Evolutionary conservation across 345 rosid species (phyloP), one percentile per base, ranked within the genome.

Genomic region (Camelina neglecta): DNA sequence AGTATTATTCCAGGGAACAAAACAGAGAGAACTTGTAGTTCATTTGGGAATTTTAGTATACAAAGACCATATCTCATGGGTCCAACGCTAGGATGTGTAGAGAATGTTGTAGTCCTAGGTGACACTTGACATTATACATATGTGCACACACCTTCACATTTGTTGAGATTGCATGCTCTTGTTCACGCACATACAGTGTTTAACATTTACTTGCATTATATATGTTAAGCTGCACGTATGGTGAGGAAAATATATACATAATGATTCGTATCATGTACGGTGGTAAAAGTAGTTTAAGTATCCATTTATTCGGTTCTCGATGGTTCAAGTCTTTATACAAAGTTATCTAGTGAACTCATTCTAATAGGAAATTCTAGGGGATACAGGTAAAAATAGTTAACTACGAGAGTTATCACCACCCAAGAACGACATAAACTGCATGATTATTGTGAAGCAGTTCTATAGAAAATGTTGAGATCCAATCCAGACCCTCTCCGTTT

Each of bases 401-500:
- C 15, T 13, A 62, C 20, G 31, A 51, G 67, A 51, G 31, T 60
- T 38, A 10, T 49, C 31, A 36, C 47, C 48, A 59, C 66, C 58
- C 5, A 42, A 12, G 12, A 60, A 50, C 44, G 29, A 53, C 72
- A 23, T 55, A 58, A 49, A 48, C 39, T 41, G 11, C 21, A 20
- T 75, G 63, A 54, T 69, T 26, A 54, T 54, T 69, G 20, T 42
- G 56, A 53, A 31, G 54, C 33, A 68, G 2, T 10, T 53, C 0
- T 26, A 16, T 61, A 63, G 39, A 76, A 76, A 63, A 76, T 56
- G 60, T 47, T 51, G 71, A 77, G 75, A 66, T 78, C 74, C 47
- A 82, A 77, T 51, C 77, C 71, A 54, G 79, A 74, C 16, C 66
- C 75, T 9, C 8, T 21, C 62, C 78, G 66, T 70, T 75, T 75